Conservation (phyloP, 768 basidiomycete genomes). For the Tulasnella sp. region DNA sequence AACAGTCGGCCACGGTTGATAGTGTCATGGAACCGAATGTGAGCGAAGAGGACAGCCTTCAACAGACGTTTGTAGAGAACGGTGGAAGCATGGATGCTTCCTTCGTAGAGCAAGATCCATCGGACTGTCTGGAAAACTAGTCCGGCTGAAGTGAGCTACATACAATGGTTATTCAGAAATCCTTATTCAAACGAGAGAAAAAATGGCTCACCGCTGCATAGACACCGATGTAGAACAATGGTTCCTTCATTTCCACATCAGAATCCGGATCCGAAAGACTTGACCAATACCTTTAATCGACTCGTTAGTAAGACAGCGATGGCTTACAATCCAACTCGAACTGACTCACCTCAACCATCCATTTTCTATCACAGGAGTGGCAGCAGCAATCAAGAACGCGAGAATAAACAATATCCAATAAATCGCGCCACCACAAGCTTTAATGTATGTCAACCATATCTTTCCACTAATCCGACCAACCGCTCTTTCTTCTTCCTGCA, state of each 20-base stretch:
- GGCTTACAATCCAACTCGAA: neutral
- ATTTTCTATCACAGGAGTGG: conserved; percentile 55
- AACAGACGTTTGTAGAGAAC: conserved; percentile 66
- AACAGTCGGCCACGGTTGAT: conserved; percentile 71
- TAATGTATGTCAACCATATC: conserved; percentile 27
- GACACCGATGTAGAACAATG: conserved; percentile 47
- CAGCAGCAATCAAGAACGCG: conserved; percentile 41
- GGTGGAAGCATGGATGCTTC: conserved; percentile 70
- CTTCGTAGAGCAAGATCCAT: conserved; percentile 64
- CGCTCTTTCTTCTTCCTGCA: conserved; percentile 44
- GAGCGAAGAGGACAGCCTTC: conserved; percentile 71
- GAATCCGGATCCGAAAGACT: conserved; percentile 3
- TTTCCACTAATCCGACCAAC: conserved; percentile 25
- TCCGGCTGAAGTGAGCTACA: conserved; percentile 25
- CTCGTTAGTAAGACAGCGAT: neutral
- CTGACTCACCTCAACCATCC: conserved; percentile 37
- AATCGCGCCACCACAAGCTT: conserved; percentile 26
- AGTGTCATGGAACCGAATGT: conserved; percentile 88
- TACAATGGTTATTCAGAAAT: neutral
- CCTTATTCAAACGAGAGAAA: neutral
- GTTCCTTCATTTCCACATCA: neutral
- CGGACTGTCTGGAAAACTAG: conserved; percentile 45
- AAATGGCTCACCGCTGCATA: conserved; percentile 47
- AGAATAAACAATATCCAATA: conserved; percentile 44
- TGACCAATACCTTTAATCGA: conserved; percentile 23